phyloP scores from a whole-genome alignment of 2,329 filamentous ascomycete genomes.

The Colletotrichum tamarilloi region DNA sequence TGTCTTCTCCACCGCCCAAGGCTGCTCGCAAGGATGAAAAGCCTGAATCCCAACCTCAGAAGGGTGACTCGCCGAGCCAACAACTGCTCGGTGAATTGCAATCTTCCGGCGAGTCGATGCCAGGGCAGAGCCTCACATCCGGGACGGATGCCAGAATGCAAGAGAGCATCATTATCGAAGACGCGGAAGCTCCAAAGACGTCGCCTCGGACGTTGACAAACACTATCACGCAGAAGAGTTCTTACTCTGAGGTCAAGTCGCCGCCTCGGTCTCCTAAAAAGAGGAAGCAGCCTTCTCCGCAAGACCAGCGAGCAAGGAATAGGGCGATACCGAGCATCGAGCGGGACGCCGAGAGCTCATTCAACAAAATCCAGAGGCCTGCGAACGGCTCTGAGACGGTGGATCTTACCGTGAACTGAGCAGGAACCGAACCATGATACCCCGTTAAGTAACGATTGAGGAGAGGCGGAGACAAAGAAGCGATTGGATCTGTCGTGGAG shows the following conservation, averaged over 20 bases:
- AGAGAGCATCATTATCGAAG: not conserved
- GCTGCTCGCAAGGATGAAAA: not conserved
- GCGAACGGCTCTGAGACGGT: conserved; percentile 10
- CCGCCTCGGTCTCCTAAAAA: not conserved
- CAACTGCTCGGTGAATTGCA: conserved; percentile 19
- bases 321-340: conserved; percentile 15
- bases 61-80: conserved; percentile 9
- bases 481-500: not conserved
- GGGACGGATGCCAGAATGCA: not conserved
- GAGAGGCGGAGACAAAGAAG: no score
- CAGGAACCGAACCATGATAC: not conserved
- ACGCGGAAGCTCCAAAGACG: not conserved
- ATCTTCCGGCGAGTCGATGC: not conserved
- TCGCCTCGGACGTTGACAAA: not conserved
- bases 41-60: not conserved
- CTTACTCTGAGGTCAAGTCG: not conserved
- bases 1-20: conserved; percentile 18
- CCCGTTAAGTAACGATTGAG: not conserved
- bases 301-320: not conserved
- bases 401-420: conserved; percentile 21
- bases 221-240: not conserved
- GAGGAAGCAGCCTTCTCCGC: not conserved
- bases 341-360: not conserved
- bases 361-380: not conserved
- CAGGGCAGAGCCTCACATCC: not conserved